Evolutionary conservation across 2,329 filamentous ascomycete genomes (phyloP).

Genomic region (Kalmusia sp.): DNA sequence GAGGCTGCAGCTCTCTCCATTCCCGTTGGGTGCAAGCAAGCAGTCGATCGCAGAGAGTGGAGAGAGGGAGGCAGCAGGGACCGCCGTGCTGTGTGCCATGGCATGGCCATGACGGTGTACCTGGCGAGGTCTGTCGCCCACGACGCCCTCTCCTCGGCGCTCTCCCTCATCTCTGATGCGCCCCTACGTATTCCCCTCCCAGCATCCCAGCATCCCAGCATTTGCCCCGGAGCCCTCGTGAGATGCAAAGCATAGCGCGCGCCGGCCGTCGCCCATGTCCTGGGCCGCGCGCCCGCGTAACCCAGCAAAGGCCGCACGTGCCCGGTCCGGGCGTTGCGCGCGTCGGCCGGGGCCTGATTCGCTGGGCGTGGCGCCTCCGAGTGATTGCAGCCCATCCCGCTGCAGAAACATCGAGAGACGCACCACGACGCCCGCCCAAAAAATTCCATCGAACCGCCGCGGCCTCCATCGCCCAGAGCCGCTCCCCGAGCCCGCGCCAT

Average conservation of each 20-base stretch:
- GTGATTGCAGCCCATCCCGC: too few species aligned
- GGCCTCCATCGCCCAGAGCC: constrained; percentile 26
- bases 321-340: neutral
- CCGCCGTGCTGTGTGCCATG: neutral
- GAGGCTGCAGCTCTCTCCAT: constrained; percentile 24
- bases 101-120: neutral
- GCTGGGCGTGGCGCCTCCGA: constrained; percentile 10
- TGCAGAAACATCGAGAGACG: constrained; percentile 14
- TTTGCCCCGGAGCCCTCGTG: neutral
- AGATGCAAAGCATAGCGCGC: neutral
- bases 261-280: neutral
- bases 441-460: constrained; percentile 24
- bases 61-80: neutral
- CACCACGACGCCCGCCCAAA: constrained; percentile 10
- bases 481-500: constrained; percentile 20
- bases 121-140: too few species aligned
- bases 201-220: too few species aligned
- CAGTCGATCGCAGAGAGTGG: constrained; percentile 8
- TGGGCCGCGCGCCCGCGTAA: neutral
- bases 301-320: constrained; percentile 6
- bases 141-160: too few species aligned
- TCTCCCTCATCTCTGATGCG: too few species aligned
- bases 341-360: constrained; percentile 17
- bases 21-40: constrained; percentile 10
- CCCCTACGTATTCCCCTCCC: too few species aligned